Conservation (phyloP, 148 eudicot genomes). For the Fagopyrum homotropicum region DNA sequence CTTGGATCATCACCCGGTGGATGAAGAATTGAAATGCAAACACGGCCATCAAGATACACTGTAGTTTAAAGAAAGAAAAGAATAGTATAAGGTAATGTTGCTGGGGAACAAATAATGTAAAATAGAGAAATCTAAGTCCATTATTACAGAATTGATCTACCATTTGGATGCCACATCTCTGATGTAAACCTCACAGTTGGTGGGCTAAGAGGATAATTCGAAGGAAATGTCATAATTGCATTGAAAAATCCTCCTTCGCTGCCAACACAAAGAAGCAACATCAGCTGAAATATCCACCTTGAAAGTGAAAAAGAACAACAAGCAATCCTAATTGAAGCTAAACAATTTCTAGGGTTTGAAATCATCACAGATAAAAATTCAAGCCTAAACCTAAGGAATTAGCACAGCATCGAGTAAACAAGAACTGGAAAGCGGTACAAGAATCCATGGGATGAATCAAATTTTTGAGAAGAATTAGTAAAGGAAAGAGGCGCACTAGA, state of each 20-base stretch:
- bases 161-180: constrained; percentile 89
- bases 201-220: constrained; percentile 75
- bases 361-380: neutral
- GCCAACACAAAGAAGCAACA: constrained; percentile 10
- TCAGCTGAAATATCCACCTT: neutral
- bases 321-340: neutral
- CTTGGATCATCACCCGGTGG: constrained; percentile 57
- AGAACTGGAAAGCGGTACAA: neutral
- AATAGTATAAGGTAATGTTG: neutral
- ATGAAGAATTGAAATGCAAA: constrained; percentile 63
- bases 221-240: constrained; percentile 71
- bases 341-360: neutral
- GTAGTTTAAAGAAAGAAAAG: constrained; percentile 1
- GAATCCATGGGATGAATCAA: neutral
- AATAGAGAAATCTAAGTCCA: neutral
- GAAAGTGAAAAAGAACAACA: neutral
- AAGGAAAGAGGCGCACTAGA: neutral
- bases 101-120: neutral
- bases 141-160: constrained; percentile 10
- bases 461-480: no score
- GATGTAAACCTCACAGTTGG: constrained; percentile 79
- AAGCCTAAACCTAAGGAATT: neutral
- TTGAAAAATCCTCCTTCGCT: constrained; percentile 91
- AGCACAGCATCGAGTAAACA: neutral
- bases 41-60: constrained; percentile 50